Percentiles rank a stretch among this genome's conserved stretches.
phyloP scores from a whole-genome alignment of 2,329 filamentous ascomycete species.

The Alternaria burnsii region DNA sequence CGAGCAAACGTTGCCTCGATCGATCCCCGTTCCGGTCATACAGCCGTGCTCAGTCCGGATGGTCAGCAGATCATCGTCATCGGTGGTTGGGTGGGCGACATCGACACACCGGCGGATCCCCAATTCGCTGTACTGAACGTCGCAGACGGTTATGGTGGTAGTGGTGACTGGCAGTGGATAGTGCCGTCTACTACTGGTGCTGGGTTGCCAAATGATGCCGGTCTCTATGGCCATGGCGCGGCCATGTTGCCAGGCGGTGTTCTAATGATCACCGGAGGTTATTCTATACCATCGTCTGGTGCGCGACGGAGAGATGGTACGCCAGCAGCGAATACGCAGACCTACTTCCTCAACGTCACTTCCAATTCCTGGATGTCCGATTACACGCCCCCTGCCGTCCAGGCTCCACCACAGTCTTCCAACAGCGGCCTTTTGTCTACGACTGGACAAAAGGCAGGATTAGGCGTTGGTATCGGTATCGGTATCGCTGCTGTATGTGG shows the following conservation, averaged over 20 bases:
- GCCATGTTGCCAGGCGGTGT: conserved; percentile 68
- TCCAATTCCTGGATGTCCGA: conserved; percentile 66
- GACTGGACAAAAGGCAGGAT: conserved; percentile 56
- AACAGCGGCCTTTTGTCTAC: conserved; percentile 51
- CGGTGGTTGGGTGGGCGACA: conserved; percentile 92
- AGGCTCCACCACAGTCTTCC: conserved; percentile 17
- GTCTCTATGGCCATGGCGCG: conserved; percentile 69
- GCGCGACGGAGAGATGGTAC: conserved; percentile 48
- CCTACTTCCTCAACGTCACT: conserved; percentile 69
- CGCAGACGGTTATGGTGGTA: conserved; percentile 73
- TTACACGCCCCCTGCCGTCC: conserved; percentile 60
- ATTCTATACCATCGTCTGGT: conserved; percentile 56
- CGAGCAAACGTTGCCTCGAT: conserved; percentile 60
- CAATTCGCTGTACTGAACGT: conserved; percentile 81
- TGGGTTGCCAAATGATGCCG: conserved; percentile 55
- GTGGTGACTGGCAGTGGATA: conserved; percentile 73
- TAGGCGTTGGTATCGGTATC: conserved; percentile 56
- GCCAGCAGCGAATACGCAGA: conserved; percentile 53
- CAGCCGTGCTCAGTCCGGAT: conserved; percentile 80
- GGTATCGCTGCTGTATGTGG: conserved; percentile 54
- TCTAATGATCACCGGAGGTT: conserved; percentile 69
- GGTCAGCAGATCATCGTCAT: conserved; percentile 79
- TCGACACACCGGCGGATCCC: conserved; percentile 77
- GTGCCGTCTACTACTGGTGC: conserved; percentile 62
- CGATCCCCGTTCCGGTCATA: conserved; percentile 89